Percentiles rank a stretch among this genome's conserved stretches.
These are phyloP conservation scores for Coniochaeta hoffmannii DNA, from an alignment of 2,329 filamentous ascomycete genomes.

Conservation along the genomic window DNA sequence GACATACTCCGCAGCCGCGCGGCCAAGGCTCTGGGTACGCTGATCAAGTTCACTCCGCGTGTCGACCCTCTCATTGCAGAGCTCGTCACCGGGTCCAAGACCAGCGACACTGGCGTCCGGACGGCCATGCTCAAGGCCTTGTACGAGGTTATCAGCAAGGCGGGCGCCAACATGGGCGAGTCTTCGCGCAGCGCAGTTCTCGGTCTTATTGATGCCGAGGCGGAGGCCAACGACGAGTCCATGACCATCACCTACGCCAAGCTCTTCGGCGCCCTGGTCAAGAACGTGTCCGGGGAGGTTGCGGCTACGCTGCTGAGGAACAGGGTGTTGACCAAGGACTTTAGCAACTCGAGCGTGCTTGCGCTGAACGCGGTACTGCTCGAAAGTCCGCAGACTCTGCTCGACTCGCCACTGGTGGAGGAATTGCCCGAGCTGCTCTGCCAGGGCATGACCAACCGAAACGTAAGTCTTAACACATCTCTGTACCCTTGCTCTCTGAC, in stretches of 20 bases:
- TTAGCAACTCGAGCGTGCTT: conserved; percentile 72
- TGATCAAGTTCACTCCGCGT: conserved; percentile 92
- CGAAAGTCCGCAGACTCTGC: conserved; percentile 67
- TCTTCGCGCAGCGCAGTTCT: conserved; percentile 79
- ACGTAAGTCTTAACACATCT: conserved; percentile 45
- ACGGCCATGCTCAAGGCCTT: conserved; percentile 96
- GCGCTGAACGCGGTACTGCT: conserved; percentile 83
- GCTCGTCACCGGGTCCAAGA: conserved; percentile 92
- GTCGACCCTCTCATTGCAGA: conserved; percentile 91
- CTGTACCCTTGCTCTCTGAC: neutral
- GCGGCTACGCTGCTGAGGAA: conserved; percentile 55
- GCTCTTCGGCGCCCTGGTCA: conserved; percentile 81
- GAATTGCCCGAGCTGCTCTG: conserved; percentile 72
- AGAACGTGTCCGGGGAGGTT: conserved; percentile 69
- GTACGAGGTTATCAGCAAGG: conserved; percentile 94
- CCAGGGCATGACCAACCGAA: conserved; percentile 70
- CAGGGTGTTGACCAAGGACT: conserved; percentile 70
- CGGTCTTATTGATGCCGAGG: conserved; percentile 78
- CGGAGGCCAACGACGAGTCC: conserved; percentile 63
- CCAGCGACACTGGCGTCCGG: conserved; percentile 75
- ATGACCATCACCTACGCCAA: conserved; percentile 89
- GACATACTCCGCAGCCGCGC: conserved; percentile 81
- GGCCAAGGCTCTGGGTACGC: conserved; percentile 85
- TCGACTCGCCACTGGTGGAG: conserved; percentile 57
- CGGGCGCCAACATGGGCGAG: conserved; percentile 91